Percentiles rank a stretch among this genome's conserved stretches.
Conservation (phyloP, 306 rosid species). For the Rosa persica region DNA sequence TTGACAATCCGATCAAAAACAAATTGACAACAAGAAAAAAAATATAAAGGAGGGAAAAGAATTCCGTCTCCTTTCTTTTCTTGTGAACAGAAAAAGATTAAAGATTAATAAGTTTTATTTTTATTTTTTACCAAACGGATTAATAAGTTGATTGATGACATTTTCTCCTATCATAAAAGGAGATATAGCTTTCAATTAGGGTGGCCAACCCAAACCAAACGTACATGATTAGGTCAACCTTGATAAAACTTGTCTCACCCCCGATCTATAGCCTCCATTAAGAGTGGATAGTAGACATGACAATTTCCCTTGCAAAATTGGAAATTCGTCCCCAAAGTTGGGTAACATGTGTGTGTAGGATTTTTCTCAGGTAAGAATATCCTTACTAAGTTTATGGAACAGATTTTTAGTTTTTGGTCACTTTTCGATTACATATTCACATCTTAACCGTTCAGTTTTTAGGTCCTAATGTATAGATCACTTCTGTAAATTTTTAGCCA, state of each 20-base stretch:
- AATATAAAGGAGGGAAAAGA: not conserved
- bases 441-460: too few species aligned
- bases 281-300: not conserved
- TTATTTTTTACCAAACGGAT: not conserved
- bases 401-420: too few species aligned
- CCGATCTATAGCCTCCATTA: not conserved
- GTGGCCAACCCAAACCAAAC: constrained; percentile 61
- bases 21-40: too few species aligned
- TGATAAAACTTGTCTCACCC: constrained; percentile 28
- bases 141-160: constrained; percentile 9
- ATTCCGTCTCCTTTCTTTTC: constrained; percentile 8
- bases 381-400: too few species aligned
- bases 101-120: not conserved
- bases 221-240: constrained; percentile 44
- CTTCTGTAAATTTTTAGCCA: too few species aligned
- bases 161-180: constrained; percentile 7
- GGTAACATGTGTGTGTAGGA: too few species aligned
- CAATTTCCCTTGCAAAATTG: not conserved
- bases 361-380: too few species aligned
- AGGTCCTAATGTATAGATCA: too few species aligned
- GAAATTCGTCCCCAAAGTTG: too few species aligned
- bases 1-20: not conserved
- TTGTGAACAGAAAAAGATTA: not conserved
- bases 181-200: constrained; percentile 20
- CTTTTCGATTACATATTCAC: too few species aligned